Evolutionary conservation across 305 asterid species (phyloP).

Genomic region (Galium porrigens): DNA sequence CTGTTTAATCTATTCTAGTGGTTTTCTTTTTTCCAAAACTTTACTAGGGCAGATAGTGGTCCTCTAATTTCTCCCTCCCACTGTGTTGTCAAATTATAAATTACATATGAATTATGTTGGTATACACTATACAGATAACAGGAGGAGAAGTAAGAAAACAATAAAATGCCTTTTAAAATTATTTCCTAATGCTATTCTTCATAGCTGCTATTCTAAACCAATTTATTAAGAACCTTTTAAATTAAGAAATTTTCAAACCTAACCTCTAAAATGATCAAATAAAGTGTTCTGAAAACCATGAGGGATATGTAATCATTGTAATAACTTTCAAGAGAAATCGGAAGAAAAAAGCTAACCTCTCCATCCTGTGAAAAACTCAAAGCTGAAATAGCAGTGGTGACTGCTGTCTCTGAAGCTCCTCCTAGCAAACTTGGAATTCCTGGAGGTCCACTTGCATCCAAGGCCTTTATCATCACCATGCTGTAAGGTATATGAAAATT

Average conservation of each 20-base stretch:
- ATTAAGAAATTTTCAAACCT: neutral
- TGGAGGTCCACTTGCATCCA: slow-evolving; percentile 97
- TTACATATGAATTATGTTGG: neutral
- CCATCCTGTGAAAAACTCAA: slow-evolving; percentile 93
- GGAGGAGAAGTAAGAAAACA: neutral
- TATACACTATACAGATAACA: neutral
- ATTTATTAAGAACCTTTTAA: neutral
- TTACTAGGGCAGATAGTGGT: neutral
- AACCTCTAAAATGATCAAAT: neutral
- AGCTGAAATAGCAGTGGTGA: slow-evolving; percentile 70
- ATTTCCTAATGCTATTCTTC: too few species aligned
- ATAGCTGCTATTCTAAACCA: neutral
- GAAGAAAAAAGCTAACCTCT: slow-evolving; percentile 44
- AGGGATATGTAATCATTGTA: neutral
- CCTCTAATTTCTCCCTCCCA: neutral
- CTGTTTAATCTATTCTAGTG: neutral
- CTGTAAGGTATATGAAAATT: slow-evolving; percentile 29
- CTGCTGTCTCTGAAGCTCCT: slow-evolving; percentile 43
- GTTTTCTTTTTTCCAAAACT: neutral
- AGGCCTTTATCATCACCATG: slow-evolving; percentile 75
- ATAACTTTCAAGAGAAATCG: neutral
- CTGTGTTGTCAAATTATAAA: neutral
- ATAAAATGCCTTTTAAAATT: neutral
- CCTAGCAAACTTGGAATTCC: slow-evolving; percentile 85
- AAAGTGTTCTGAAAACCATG: neutral